Evolutionary conservation across 2,329 filamentous ascomycete species (phyloP), one percentile per base, ranked within the genome.

Genomic region (Xylaria sp.): DNA sequence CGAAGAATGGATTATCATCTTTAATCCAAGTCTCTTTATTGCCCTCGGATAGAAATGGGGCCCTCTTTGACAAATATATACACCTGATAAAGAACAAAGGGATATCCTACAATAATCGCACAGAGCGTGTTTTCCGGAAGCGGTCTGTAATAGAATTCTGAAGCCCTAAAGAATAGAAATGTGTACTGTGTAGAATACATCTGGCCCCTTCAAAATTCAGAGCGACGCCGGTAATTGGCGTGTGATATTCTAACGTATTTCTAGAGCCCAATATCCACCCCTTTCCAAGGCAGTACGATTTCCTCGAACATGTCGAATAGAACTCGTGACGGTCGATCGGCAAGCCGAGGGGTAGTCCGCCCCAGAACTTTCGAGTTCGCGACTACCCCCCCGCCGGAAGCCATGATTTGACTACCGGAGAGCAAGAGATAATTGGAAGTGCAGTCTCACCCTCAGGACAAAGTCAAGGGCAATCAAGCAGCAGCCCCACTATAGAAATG

Each of bases 41-140:
- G 14, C 15, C 15, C 11, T 9, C 28, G 17, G n/a, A 7, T 9
- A 11, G 42, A 42, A 25, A 4, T 6, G 9, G 17, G 42, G 25
- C n/a, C 25, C n/a, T 43, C 51, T 55, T 60, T 60, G 35, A 55
- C 43, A 19, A 21, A n/a, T 21, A 35, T 50, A 43, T 40, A 38
- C 17, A 53, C 15, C 23, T 19, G 14, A 17, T 2, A 1, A 17
- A 31, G 28, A 19, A 60, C 49, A 43, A 60, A 60, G 51, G 14
- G 6, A 8, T 12, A 23, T 25, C 8, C n/a, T 25, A 55, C 25
- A 38, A 35, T 42, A 0, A 5, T 11, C 28, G n/a, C 19, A 33
- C 35, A 35, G 50, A 19, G 12, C 6, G 40, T n/a, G 4, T 28
- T 19, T 4, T 43, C 43, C 25, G 25, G 52, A 55, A 50, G 51